Percentiles rank a stretch among this genome's conserved stretches.
Evolutionary conservation across 371 early-diverging fungal genomes (phyloP).

Genomic region (Mucor irregularis): DNA sequence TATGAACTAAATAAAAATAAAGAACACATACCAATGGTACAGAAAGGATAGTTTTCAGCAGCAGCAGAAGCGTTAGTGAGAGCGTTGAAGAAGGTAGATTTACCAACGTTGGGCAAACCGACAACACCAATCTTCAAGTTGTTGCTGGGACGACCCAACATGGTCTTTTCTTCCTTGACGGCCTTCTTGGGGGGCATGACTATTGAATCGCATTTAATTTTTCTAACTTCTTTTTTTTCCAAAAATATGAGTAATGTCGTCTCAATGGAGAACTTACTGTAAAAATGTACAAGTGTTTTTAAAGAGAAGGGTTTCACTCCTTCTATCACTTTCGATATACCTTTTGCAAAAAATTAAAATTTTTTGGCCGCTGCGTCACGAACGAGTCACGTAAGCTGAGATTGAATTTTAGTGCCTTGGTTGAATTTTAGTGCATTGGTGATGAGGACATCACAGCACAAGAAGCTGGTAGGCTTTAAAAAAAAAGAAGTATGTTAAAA

Average conservation of each 20-base stretch:
- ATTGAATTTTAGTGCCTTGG: too few species aligned
- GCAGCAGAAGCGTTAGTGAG: conserved; percentile 89
- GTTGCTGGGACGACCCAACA: conserved; percentile 93
- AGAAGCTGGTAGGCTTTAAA: too few species aligned
- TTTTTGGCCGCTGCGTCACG: too few species aligned
- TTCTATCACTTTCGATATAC: too few species aligned
- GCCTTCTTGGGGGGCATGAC: conserved; percentile 77
- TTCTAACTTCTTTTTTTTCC: background rate
- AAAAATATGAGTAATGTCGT: background rate
- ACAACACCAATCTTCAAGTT: conserved; percentile 98
- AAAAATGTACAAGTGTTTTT: too few species aligned
- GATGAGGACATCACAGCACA: too few species aligned
- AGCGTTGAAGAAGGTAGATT: conserved; percentile 97
- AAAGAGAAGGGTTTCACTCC: background rate
- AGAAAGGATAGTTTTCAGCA: conserved; percentile 80
- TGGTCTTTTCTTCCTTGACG: conserved; percentile 79
- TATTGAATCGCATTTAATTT: background rate
- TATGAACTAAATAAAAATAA: background rate
- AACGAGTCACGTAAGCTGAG: too few species aligned
- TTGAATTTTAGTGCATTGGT: too few species aligned
- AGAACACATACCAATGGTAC: conserved; percentile 37
- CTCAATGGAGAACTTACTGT: background rate
- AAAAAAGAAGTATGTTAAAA: too few species aligned
- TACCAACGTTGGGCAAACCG: conserved; percentile 98
- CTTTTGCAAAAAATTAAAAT: too few species aligned